phyloP scores from a whole-genome alignment of 2,329 filamentous ascomycete species.

The Incumbomyces lentus region DNA sequence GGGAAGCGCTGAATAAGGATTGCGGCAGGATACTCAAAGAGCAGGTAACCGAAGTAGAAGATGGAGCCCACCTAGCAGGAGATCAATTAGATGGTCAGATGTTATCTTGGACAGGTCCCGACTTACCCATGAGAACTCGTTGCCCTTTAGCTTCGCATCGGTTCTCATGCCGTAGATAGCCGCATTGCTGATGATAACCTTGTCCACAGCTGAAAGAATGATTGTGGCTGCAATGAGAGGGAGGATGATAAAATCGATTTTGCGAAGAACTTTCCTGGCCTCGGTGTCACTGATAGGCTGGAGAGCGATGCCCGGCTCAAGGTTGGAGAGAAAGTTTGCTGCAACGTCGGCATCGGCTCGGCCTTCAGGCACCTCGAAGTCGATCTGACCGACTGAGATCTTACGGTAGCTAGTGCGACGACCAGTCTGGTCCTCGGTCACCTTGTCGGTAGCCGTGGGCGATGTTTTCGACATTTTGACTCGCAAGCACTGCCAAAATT shows the following conservation, averaged over 20 bases:
- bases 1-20: conserved; percentile 38
- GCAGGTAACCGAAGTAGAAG: conserved; percentile 44
- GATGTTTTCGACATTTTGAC: too few relatives aligned
- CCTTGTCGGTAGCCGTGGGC: too few relatives aligned
- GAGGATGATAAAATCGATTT: conserved; percentile 19
- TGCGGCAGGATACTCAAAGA: conserved; percentile 32
- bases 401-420: too few relatives aligned
- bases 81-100: too few relatives aligned
- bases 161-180: conserved; percentile 46
- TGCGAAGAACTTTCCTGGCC: conserved; percentile 21
- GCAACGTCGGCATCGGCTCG: too few relatives aligned
- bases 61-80: conserved; percentile 27
- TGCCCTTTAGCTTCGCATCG: conserved; percentile 39
- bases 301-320: conserved; percentile 19
- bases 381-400: too few relatives aligned
- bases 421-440: too few relatives aligned
- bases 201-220: conserved; percentile 36
- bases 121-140: conserved; percentile 41
- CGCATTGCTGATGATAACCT: conserved; percentile 46
- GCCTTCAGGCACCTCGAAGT: too few relatives aligned
- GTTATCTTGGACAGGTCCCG: too few relatives aligned
- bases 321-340: conserved; percentile 1
- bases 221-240: background rate
- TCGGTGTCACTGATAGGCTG: conserved; percentile 21
- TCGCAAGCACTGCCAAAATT: too few relatives aligned